Conservation (phyloP, 108 stramenopile genomes). For the Fragilaria radians region DNA sequence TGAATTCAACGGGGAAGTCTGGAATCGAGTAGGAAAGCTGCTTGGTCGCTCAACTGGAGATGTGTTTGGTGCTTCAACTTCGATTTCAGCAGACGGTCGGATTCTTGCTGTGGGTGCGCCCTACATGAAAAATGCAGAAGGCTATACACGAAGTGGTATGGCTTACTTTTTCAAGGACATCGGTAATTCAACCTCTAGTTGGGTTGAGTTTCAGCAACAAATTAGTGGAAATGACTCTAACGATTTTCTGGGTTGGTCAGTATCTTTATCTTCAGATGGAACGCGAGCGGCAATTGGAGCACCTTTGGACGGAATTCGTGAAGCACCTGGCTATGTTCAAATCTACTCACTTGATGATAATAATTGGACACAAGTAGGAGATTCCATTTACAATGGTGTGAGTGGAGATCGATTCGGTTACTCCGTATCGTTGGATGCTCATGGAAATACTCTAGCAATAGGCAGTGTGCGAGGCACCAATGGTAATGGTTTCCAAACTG, state of each 20-base stretch:
- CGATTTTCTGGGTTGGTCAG: conserved; percentile 24
- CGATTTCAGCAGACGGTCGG: conserved; percentile 26
- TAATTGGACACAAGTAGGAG: neutral
- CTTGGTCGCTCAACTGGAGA: conserved; percentile 19
- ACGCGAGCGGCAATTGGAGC: conserved; percentile 29
- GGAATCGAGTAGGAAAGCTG: conserved; percentile 22
- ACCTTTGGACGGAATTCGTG: conserved; percentile 12
- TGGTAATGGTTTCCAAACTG: neutral
- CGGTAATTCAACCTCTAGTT: conserved; percentile 4
- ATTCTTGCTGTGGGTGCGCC: conserved; percentile 37
- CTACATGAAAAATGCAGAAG: conserved; percentile 17
- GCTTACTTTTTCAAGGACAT: conserved; percentile 16
- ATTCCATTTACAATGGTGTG: neutral
- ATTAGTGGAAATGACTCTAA: conserved; percentile 12
- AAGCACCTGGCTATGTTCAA: conserved; percentile 22
- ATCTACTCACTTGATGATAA: conserved; percentile 3
- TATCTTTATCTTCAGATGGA: conserved; percentile 23
- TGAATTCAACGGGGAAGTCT: conserved; percentile 10
- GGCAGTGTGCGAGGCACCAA: neutral
- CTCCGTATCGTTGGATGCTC: conserved; percentile 20
- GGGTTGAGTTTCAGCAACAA: conserved; percentile 11
- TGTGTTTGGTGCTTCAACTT: conserved; percentile 23
- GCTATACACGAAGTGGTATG: conserved; percentile 19
- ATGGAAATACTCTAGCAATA: conserved; percentile 26
- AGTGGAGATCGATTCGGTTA: conserved; percentile 15